phyloP scores from a whole-genome alignment of 257 asterid species.

The Echium plantagineum region DNA sequence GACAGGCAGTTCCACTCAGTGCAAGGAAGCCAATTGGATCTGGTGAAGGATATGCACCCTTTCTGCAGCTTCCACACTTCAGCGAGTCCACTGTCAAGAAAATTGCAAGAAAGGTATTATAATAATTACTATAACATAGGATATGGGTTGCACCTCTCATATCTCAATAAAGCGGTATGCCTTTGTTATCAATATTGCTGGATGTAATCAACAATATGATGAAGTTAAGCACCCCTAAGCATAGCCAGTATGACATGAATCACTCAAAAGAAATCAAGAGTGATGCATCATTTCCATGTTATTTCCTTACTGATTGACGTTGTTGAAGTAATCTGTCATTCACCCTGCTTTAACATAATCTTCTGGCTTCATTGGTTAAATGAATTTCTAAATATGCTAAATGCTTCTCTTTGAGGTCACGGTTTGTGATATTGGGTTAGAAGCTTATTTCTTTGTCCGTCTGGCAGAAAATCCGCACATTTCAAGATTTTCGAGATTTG shows the following conservation, averaged over 20 bases:
- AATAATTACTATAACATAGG: neutral
- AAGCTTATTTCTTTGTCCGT: slow-evolving; percentile 5
- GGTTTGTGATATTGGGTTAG: neutral
- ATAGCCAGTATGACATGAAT: no score
- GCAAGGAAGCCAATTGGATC: slow-evolving; percentile 76
- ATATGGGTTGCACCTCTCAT: no score
- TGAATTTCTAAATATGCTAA: slow-evolving; percentile 2
- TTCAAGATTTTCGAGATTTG: slow-evolving; percentile 82
- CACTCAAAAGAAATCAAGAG: neutral
- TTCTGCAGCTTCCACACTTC: slow-evolving; percentile 96
- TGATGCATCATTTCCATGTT: neutral
- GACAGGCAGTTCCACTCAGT: slow-evolving; percentile 91
- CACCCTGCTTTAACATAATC: neutral
- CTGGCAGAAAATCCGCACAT: slow-evolving; percentile 71
- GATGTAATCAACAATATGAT: no score
- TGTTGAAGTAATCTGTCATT: neutral
- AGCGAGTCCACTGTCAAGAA: slow-evolving; percentile 76
- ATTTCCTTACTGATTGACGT: neutral
- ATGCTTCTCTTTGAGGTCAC: neutral
- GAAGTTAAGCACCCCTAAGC: neutral
- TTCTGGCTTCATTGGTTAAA: neutral
- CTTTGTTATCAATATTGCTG: no score
- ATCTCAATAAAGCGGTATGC: no score
- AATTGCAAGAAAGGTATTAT: slow-evolving; percentile 69
- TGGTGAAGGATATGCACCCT: slow-evolving; percentile 85